A percentile compares a stretch with the other conserved stretches of the same genome.
Evolutionary conservation across 805 yeast species (phyloP).

Genomic region (Torulaspora franciscae): DNA sequence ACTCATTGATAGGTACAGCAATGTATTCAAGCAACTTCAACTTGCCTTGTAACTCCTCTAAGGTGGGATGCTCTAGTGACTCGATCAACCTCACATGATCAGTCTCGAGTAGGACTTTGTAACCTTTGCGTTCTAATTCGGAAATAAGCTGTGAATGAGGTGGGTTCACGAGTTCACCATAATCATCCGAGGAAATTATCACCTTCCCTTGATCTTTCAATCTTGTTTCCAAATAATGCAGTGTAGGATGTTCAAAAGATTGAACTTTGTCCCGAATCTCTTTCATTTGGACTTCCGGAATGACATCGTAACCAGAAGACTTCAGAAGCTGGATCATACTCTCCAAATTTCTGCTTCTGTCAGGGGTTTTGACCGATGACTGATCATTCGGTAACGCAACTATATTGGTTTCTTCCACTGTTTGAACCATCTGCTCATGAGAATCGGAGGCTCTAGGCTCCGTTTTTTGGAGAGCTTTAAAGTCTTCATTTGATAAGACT

Average conservation of each 20-base stretch:
- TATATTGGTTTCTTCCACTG: neutral
- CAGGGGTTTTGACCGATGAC: neutral
- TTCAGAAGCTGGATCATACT: slow-evolving; percentile 6
- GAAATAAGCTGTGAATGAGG: slow-evolving; percentile 1
- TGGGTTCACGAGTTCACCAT: slow-evolving; percentile 10
- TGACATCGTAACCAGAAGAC: slow-evolving; percentile 8
- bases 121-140: slow-evolving; percentile 2
- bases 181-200: slow-evolving; percentile 20
- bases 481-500: neutral
- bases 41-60: slow-evolving; percentile 18
- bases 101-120: slow-evolving; percentile 2
- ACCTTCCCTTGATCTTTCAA: slow-evolving; percentile 18
- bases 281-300: slow-evolving; percentile 9
- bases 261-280: slow-evolving; percentile 11
- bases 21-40: slow-evolving; percentile 7
- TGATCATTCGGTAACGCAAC: neutral
- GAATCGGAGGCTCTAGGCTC: slow-evolving; percentile 5
- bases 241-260: slow-evolving; percentile 16
- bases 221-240: slow-evolving; percentile 14
- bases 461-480: neutral
- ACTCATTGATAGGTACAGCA: slow-evolving; percentile 19
- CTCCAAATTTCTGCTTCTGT: neutral
- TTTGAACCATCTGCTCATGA: slow-evolving; percentile 9
- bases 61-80: slow-evolving; percentile 11
- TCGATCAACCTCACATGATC: slow-evolving; percentile 9